Evolutionary conservation across 441 rosid species (phyloP).

Genomic region (Gossypium laxum): DNA sequence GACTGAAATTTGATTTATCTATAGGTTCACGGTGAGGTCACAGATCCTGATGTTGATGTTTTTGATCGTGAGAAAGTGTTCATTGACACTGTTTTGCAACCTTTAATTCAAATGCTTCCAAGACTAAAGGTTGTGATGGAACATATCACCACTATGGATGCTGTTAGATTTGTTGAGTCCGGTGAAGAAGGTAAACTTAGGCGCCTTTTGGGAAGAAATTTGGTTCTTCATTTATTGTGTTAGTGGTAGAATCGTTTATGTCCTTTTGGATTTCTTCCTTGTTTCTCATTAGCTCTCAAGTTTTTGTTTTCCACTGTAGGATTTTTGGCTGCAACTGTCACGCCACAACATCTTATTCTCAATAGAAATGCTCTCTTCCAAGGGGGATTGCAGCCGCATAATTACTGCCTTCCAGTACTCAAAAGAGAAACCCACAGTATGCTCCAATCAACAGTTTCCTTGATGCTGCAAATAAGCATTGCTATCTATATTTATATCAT

Average conservation of each 20-base stretch:
- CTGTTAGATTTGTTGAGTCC: conserved; percentile 72
- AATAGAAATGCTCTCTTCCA: conserved; percentile 71
- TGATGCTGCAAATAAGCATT: not conserved
- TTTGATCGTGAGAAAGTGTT: conserved; percentile 89
- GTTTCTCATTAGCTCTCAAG: conserved; percentile 5
- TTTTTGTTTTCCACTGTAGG: conserved; percentile 28
- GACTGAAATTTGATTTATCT: not conserved
- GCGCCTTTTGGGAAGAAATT: not conserved
- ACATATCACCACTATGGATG: conserved; percentile 85
- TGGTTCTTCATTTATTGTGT: not conserved
- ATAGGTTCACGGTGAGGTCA: conserved; percentile 98
- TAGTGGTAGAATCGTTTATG: not conserved
- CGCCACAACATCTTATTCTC: conserved; percentile 86
- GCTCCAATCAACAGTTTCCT: conserved; percentile 9
- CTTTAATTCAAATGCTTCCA: conserved; percentile 65
- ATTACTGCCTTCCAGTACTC: conserved; percentile 84
- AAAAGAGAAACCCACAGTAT: conserved; percentile 80
- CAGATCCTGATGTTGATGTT: conserved; percentile 63
- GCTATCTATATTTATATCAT: not conserved
- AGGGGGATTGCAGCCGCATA: conserved; percentile 87
- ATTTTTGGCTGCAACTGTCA: conserved; percentile 74
- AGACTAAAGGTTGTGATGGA: conserved; percentile 78
- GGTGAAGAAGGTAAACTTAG: conserved; percentile 54
- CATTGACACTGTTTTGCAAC: conserved; percentile 62
- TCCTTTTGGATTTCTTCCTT: not conserved